Evolutionary conservation across 768 basidiomycete species (phyloP), one percentile per base, ranked within the genome.

Genomic region (Pluteus cervinus): DNA sequence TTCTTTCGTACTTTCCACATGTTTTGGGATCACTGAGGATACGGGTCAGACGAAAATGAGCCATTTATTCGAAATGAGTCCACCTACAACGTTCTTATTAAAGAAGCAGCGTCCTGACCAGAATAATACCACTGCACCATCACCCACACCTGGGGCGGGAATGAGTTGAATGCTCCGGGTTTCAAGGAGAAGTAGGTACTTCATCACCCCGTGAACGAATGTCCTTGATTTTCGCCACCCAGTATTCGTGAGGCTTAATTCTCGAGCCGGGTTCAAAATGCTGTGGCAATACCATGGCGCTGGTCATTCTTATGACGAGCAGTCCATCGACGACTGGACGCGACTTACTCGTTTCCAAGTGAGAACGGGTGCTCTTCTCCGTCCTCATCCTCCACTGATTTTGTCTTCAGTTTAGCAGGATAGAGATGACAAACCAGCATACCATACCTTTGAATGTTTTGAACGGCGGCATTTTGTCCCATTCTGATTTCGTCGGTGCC

Each of bases 61-160:
- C 11, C 16, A 16, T 21, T 4, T 24, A 12, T 2, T n/a, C n/a
- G n/a, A n/a, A n/a, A n/a, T n/a, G n/a, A n/a, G n/a, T n/a, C n/a
- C 9, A n/a, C 73, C 39, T 39, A 77, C 75, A 78, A 75, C 2
- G 71, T 68, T 21, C 69, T 68, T 21, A 73, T 48, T 0, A 65
- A 55, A 1, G 44, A 45, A 0, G 58, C 56, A 0, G 73, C 67
- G 24, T 81, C 79, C n/a, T 55, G 33, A 0, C 65, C 61, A 1
- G 68, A 62, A 53, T 74, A 81, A 33, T 58, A 78, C 79, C 79
- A 81, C 33, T 71, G 65, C 0, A 81, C 64, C 7, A 44, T 51
- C 0, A 58, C 63, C 73, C 74, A 79, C 0, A 79, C 76, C 69
- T 80, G 24, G n/a, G n/a, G n/a, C n/a, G n/a, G n/a, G n/a, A n/a